Conservation (phyloP, 768 basidiomycete genomes). For the Mycena leptocephala region DNA sequence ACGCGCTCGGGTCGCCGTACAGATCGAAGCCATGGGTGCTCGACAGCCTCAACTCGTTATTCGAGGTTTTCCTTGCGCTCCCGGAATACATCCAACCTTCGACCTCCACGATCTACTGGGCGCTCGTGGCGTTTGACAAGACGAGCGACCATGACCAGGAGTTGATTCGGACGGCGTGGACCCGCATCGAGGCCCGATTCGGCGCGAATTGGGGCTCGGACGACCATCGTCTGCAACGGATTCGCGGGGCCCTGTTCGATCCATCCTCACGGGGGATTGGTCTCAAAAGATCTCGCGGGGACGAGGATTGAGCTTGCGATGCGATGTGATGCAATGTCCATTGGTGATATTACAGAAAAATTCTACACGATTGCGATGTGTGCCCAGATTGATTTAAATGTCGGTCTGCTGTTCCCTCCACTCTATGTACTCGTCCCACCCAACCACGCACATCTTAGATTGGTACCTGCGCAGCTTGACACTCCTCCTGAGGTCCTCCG, state of each 20-base stretch:
- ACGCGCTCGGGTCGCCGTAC: conserved; percentile 1
- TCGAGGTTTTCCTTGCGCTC: conserved; percentile 75
- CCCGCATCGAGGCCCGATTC: conserved; percentile 70
- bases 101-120: conserved; percentile 72
- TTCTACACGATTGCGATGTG: conserved; percentile 18
- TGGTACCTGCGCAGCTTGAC: conserved; percentile 88
- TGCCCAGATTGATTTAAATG: background rate
- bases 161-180: conserved; percentile 72
- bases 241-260: conserved; percentile 55
- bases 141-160: conserved; percentile 68
- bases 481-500: conserved; percentile 85
- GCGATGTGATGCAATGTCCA: background rate
- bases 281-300: background rate
- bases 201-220: conserved; percentile 61
- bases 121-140: conserved; percentile 76
- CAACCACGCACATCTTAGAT: conserved; percentile 76
- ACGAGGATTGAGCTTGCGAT: conserved; percentile 5
- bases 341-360: conserved; percentile 22
- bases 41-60: conserved; percentile 70
- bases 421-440: conserved; percentile 83
- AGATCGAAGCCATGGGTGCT: conserved; percentile 66
- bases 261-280: background rate
- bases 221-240: conserved; percentile 59
- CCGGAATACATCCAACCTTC: conserved; percentile 62
- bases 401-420: conserved; percentile 73